Conservation (phyloP, 768 basidiomycete genomes). For the Tylopilus subfusipes region DNA sequence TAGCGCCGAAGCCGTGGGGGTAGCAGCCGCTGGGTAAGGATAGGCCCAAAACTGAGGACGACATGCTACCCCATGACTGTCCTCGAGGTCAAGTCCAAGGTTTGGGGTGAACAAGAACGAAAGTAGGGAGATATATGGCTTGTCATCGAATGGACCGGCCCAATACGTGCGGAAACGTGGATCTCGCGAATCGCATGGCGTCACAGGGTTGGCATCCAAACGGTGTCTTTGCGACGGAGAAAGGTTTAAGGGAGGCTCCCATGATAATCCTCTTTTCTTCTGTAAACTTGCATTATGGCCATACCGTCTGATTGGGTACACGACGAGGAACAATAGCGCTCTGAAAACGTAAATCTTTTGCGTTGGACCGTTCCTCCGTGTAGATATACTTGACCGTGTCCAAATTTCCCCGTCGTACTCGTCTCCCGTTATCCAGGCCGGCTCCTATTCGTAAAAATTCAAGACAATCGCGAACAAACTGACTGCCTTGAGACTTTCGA, state of each 20-base stretch:
- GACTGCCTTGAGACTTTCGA: background rate
- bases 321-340: background rate
- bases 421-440: background rate
- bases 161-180: background rate
- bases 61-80: conserved; percentile 29
- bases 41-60: conserved; percentile 93
- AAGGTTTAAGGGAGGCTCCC: background rate
- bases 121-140: conserved; percentile 51
- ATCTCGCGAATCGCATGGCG: conserved; percentile 56
- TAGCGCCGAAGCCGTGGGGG: conserved; percentile 34
- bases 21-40: conserved; percentile 69
- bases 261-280: background rate
- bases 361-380: background rate
- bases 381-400: background rate
- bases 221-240: conserved; percentile 24
- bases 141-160: background rate
- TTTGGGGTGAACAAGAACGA: conserved; percentile 95
- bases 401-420: background rate
- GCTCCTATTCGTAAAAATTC: background rate
- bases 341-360: background rate
- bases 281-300: background rate
- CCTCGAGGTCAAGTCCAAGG: conserved; percentile 60
- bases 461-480: background rate
- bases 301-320: background rate
- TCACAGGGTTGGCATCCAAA: conserved; percentile 20